Percentiles rank a stretch among this genome's conserved stretches.
Evolutionary conservation across 495 filamentous ascomycete species (phyloP).

Genomic region (Hypoxylon trugodes): DNA sequence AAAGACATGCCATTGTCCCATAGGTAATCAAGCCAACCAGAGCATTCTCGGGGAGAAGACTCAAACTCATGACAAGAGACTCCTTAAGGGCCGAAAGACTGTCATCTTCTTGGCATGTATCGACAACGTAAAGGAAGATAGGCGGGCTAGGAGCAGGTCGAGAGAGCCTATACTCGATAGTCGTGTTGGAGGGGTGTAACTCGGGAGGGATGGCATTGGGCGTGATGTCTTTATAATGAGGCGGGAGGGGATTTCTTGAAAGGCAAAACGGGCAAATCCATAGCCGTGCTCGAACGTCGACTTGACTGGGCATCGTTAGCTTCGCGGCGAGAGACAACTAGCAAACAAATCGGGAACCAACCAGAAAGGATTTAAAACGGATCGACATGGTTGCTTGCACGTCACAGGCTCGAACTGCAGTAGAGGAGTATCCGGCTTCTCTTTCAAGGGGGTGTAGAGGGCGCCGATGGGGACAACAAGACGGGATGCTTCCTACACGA

Average conservation of each 20-base stretch:
- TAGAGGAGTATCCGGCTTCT: constrained; percentile 87
- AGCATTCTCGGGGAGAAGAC: constrained; percentile 89
- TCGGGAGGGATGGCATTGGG: constrained; percentile 94
- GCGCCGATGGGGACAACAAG: constrained; percentile 97
- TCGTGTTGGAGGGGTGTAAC: constrained; percentile 91
- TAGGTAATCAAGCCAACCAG: constrained; percentile 95
- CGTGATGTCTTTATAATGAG: constrained; percentile 99
- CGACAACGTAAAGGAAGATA: constrained; percentile 97
- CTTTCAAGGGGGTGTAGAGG: constrained; percentile 95
- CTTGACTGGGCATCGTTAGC: constrained; percentile 69
- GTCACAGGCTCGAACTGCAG: constrained; percentile 97
- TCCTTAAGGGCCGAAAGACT: constrained; percentile 95
- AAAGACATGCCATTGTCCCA: constrained; percentile 86
- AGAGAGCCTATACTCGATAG: constrained; percentile 95
- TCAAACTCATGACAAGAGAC: constrained; percentile 96
- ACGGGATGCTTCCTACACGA: constrained; percentile 85
- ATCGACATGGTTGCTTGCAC: constrained; percentile 95
- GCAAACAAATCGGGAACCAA: constrained; percentile 46
- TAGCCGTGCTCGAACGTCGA: constrained; percentile 90
- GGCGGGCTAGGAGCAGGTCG: constrained; percentile 92
- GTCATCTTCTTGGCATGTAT: constrained; percentile 99
- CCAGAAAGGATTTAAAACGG: constrained; percentile 97
- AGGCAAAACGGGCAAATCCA: constrained; percentile 99
- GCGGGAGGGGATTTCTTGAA: constrained; percentile 90
- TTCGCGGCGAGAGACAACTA: neutral